Evolutionary conservation across 345 rosid genomes (phyloP).

Genomic region (Acer campestre): DNA sequence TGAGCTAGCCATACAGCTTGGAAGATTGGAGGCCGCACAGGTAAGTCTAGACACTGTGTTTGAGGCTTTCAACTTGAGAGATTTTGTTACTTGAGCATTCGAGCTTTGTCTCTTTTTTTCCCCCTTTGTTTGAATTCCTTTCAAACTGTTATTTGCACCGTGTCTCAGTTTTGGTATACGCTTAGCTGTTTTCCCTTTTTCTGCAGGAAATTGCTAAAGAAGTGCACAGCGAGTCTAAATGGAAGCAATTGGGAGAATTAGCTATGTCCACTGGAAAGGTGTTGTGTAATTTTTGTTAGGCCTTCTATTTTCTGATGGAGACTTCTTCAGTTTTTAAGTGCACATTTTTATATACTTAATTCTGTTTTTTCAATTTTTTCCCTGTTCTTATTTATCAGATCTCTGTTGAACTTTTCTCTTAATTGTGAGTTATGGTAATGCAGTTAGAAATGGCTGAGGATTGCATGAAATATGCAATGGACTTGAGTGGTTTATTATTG

Average conservation of each 20-base stretch:
- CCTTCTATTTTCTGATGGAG: background rate
- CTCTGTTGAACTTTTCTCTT: background rate
- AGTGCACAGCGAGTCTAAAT: conserved; percentile 88
- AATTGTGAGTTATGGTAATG: conserved; percentile 31
- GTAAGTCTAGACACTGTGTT: conserved; percentile 39
- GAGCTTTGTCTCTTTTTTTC: background rate
- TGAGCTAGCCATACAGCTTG: conserved; percentile 95
- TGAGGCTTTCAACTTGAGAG: background rate
- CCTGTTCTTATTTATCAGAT: background rate
- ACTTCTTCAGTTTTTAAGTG: background rate
- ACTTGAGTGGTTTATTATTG: conserved; percentile 93
- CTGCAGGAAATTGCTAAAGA: conserved; percentile 82
- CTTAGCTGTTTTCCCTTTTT: conserved; percentile 5
- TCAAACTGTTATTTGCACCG: conserved; percentile 6
- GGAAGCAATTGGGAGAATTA: conserved; percentile 98
- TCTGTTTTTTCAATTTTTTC: background rate
- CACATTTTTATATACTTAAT: background rate
- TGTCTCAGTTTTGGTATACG: conserved; percentile 12
- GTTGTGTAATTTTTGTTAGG: background rate
- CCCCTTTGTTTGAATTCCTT: conserved; percentile 7
- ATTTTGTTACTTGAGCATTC: background rate
- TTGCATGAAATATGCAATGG: conserved; percentile 88
- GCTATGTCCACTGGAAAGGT: conserved; percentile 99
- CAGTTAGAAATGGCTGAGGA: conserved; percentile 99
- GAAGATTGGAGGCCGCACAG: conserved; percentile 91